Base-by-base conservation (phyloP, 169 alveolate genomes). In the Ichthyophthirius multifiliis region DNA sequence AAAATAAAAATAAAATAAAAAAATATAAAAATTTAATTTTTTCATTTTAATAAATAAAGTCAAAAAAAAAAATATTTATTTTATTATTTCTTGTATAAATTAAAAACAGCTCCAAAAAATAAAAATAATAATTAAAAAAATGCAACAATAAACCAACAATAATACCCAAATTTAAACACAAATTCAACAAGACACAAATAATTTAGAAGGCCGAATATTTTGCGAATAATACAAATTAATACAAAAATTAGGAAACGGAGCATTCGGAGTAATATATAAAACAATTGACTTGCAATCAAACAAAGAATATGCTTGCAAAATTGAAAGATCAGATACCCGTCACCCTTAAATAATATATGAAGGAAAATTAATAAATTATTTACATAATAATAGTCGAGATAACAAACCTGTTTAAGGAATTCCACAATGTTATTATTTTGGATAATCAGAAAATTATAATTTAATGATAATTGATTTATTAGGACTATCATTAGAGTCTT, bases 401-500 rank as follows among this genome's bases (percentile, higher is more conserved):
- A 65, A 65, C 18, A 65, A 43, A 20, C 39, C 63, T 37, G 77
- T 32, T 67, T 18, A 35, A 4, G 83, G 88, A 0, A 75, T 84
- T 31, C 90, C 90, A 18, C 44, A 41, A 37, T 18, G 78, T 7
- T 35, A 46, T 44, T 73, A 78, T 32, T 77, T 23, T 16, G 86
- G 77, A 34, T 48, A 16, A 23, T 92, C 88, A 47, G 92, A 90
- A 45, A 84, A 82, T 39, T 77, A 71, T 48, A 92, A 87, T 73
- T 79, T 82, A 32, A 79, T 92, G 92, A 91, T 92, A 16, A 88
- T 89, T 89, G 92, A 92, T 44, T 63, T 87, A 23, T 75, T 92
- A 74, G 96, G 94, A 4, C 81, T 82, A 35, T 83, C 91, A 27
- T 79, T 89, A 16, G 91, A 82, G 55, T 92, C 85, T 64, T 55